These are phyloP conservation scores for Neurospora tetraspora DNA, from an alignment of 495 filamentous ascomycete genomes.

Conservation along the genomic window DNA sequence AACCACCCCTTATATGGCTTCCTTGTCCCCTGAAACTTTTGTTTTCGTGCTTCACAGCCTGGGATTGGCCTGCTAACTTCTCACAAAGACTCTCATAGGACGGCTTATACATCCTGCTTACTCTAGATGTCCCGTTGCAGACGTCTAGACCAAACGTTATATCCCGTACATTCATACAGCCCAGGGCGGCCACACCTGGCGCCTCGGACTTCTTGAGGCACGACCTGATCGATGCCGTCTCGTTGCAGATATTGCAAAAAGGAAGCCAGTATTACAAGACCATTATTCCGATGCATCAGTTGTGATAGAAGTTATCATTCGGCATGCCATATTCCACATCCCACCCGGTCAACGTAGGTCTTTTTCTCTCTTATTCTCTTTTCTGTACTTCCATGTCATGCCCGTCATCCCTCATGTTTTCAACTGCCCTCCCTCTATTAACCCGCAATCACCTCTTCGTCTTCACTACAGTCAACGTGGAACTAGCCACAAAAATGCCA, in stretches of 20 bases:
- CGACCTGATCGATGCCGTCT: slow-evolving; percentile 1
- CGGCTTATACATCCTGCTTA: background rate
- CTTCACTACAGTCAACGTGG: background rate
- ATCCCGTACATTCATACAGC: background rate
- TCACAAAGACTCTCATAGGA: slow-evolving; percentile 5
- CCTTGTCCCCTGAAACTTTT: background rate
- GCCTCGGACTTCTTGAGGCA: background rate
- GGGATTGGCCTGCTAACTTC: slow-evolving; percentile 8
- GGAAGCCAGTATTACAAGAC: background rate
- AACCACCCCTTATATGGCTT: background rate
- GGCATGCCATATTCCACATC: slow-evolving; percentile 9
- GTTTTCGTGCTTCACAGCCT: slow-evolving; percentile 3
- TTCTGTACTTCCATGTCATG: background rate
- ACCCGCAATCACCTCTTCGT: background rate
- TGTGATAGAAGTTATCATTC: slow-evolving; percentile 7
- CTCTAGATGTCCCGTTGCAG: slow-evolving; percentile 5
- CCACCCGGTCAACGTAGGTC: background rate
- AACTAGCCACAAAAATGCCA: slow-evolving; percentile 4
- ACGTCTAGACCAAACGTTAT: background rate
- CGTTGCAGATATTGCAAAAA: slow-evolving; percentile 3
- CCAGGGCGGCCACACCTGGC: background rate
- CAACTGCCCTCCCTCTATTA: background rate
- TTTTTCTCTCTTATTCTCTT: background rate
- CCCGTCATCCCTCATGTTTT: background rate
- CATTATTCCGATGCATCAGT: slow-evolving; percentile 4